These are phyloP conservation scores for Digitaria exilis DNA, from an alignment of 202 grass and related monocot species.

Conservation along the genomic window DNA sequence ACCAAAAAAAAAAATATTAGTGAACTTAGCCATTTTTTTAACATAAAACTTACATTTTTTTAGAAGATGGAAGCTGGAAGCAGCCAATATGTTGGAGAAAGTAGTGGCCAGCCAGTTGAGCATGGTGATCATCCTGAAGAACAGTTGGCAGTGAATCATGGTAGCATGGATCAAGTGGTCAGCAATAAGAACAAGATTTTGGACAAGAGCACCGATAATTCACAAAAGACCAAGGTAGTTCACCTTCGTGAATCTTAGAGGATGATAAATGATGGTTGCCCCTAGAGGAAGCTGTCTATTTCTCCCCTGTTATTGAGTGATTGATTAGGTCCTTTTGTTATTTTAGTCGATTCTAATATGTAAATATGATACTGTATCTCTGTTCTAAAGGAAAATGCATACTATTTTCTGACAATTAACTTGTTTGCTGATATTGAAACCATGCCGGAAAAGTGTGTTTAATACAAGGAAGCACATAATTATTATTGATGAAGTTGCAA, in stretches of 20 bases:
- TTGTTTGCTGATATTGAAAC: slow-evolving; percentile 42
- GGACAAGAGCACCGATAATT: slow-evolving; percentile 26
- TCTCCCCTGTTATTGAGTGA: slow-evolving; percentile 15
- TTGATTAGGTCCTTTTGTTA: slow-evolving; percentile 29
- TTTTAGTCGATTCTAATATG: slow-evolving; percentile 10
- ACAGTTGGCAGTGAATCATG: slow-evolving; percentile 14
- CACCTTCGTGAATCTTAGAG: slow-evolving; percentile 16
- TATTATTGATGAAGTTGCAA: slow-evolving; percentile 44
- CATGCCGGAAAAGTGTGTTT: slow-evolving; percentile 36
- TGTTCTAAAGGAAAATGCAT: background rate
- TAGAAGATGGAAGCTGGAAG: slow-evolving; percentile 38
- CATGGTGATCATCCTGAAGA: slow-evolving; percentile 32
- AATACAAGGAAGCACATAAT: slow-evolving; percentile 50
- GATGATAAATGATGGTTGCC: background rate
- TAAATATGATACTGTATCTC: background rate
- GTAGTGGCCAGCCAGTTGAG: slow-evolving; percentile 25
- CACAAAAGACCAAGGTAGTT: slow-evolving; percentile 39
- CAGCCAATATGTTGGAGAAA: slow-evolving; percentile 34
- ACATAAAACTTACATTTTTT: slow-evolving; percentile 22
- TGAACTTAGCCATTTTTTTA: slow-evolving; percentile 36
- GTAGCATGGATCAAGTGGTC: slow-evolving; percentile 9
- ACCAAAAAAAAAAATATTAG: background rate
- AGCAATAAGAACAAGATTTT: slow-evolving; percentile 28
- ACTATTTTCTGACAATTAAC: slow-evolving; percentile 12
- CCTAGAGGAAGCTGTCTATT: background rate